These are phyloP conservation scores for Bruguiera gymnorhiza DNA, from an alignment of 345 rosid species.

Conservation along the genomic window DNA sequence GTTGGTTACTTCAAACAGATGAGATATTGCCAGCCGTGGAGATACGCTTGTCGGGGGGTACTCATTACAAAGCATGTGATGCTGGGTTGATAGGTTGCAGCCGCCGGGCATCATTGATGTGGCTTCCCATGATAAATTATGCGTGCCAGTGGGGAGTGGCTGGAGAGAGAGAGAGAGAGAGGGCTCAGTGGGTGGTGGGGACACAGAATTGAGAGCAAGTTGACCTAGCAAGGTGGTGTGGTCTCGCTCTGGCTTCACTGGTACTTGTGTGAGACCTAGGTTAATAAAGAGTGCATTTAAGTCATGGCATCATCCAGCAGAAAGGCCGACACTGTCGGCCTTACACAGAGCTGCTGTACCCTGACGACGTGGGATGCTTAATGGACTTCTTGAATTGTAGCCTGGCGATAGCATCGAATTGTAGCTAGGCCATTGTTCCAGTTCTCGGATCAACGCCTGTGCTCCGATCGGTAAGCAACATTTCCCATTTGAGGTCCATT, in stretches of 20 bases:
- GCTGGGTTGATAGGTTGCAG: background rate
- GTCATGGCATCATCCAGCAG: background rate
- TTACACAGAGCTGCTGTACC: no score
- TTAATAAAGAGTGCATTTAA: background rate
- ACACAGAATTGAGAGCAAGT: constrained; percentile 2
- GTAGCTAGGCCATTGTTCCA: no score
- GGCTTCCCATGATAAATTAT: constrained; percentile 10
- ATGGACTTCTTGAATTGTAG: no score
- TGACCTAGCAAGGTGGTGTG: background rate
- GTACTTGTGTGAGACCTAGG: background rate
- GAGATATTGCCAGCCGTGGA: constrained; percentile 25
- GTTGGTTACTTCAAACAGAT: constrained; percentile 3
- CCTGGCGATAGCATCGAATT: no score
- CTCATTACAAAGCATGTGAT: constrained; percentile 30
- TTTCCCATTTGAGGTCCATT: no score
- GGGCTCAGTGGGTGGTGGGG: constrained; percentile 12
- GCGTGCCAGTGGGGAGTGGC: background rate
- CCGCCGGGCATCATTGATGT: constrained; percentile 28
- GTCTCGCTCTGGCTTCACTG: background rate
- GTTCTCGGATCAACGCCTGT: no score
- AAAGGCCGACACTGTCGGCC: background rate
- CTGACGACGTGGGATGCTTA: no score
- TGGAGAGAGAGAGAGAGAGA: background rate
- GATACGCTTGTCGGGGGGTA: constrained; percentile 37
- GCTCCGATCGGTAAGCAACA: no score